Evolutionary conservation across 306 rosid genomes (phyloP).

Genomic region (Cicer judaicum): DNA sequence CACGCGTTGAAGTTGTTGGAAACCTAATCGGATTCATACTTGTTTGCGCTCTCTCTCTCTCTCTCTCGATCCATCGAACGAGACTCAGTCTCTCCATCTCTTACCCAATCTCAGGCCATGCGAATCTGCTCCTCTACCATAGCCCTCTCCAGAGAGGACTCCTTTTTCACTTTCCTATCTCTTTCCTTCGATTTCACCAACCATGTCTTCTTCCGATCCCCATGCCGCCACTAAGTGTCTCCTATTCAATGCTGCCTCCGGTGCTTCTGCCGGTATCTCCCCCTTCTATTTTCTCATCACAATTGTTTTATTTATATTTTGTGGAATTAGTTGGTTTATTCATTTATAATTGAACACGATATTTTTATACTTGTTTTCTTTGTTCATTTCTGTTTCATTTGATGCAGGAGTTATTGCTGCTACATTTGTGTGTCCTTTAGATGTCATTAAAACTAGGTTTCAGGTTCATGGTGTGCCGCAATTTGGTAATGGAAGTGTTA

Average conservation of each 20-base stretch:
- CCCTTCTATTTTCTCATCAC: neutral
- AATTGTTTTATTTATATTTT: neutral
- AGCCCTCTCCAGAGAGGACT: conserved; percentile 77
- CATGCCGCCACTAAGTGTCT: conserved; percentile 56
- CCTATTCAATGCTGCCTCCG: conserved; percentile 83
- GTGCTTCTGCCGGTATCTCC: conserved; percentile 76
- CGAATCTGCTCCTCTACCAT: conserved; percentile 66
- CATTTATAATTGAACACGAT: neutral
- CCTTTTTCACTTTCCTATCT: conserved; percentile 36
- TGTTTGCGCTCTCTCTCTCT: too few species aligned
- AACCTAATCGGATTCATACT: neutral
- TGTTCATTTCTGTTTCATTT: neutral
- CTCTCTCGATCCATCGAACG: neutral
- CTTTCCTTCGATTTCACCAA: conserved; percentile 7
- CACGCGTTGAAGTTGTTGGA: neutral
- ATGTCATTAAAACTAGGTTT: conserved; percentile 85
- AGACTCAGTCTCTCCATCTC: conserved; percentile 20
- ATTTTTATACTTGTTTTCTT: neutral
- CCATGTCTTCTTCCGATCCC: conserved; percentile 61
- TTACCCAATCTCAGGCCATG: conserved; percentile 65
- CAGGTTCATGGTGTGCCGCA: conserved; percentile 79
- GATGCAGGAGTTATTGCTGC: conserved; percentile 77
- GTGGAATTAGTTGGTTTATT: neutral
- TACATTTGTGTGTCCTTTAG: conserved; percentile 86
- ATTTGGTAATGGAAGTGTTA: conserved; percentile 51